Conservation (phyloP, 805 yeast genomes). For the Zygotorulaspora florentina region DNA sequence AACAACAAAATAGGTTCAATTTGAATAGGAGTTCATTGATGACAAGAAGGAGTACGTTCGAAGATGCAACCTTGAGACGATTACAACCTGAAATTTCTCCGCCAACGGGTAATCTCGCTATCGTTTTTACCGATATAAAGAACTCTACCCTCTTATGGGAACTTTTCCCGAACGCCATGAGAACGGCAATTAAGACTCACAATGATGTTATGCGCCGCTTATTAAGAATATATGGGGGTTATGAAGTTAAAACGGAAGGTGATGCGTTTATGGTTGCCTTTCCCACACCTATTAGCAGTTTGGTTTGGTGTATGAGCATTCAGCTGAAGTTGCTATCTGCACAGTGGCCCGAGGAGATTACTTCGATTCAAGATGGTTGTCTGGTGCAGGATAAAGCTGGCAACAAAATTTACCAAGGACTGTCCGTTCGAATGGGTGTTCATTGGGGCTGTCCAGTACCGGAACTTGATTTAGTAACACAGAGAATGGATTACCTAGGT, state of each 20-base stretch:
- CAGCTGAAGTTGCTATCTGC: slow-evolving; percentile 78
- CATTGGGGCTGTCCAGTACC: slow-evolving; percentile 99
- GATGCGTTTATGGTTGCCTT: slow-evolving; percentile 98
- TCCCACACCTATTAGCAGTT: slow-evolving; percentile 85
- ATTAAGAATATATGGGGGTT: slow-evolving; percentile 88
- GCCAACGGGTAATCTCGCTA: slow-evolving; percentile 89
- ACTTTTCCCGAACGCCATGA: slow-evolving; percentile 85
- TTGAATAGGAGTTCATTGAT: slow-evolving; percentile 39
- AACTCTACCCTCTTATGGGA: slow-evolving; percentile 95
- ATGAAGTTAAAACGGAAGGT: slow-evolving; percentile 98
- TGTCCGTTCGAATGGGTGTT: slow-evolving; percentile 95
- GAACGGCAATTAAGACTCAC: slow-evolving; percentile 93
- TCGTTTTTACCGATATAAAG: slow-evolving; percentile 96
- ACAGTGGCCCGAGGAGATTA: slow-evolving; percentile 94
- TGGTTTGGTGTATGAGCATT: slow-evolving; percentile 91
- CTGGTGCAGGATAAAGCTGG: slow-evolving; percentile 62
- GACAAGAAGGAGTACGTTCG: slow-evolving; percentile 53
- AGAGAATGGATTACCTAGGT: slow-evolving; percentile 98
- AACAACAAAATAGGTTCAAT: slow-evolving; percentile 30
- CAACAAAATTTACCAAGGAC: slow-evolving; percentile 70
- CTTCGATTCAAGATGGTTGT: slow-evolving; percentile 79
- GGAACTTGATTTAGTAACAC: slow-evolving; percentile 89
- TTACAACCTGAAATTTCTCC: slow-evolving; percentile 89
- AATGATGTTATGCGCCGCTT: slow-evolving; percentile 93
- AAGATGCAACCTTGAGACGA: slow-evolving; percentile 76